These are phyloP conservation scores for Calocera cornea DNA, from an alignment of 768 basidiomycete species.

Conservation along the genomic window DNA sequence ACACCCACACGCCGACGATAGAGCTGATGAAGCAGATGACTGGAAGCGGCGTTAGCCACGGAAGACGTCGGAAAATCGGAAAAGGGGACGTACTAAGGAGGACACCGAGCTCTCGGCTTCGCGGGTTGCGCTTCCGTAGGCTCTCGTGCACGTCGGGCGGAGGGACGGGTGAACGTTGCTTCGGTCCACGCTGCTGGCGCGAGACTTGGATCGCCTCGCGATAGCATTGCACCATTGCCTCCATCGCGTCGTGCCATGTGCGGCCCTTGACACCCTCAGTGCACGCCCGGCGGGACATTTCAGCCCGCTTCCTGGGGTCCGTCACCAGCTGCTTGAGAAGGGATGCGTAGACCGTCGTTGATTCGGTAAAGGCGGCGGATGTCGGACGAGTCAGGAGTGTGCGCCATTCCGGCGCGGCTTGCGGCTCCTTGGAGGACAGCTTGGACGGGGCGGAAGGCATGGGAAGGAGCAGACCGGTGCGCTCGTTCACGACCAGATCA, in stretches of 20 bases:
- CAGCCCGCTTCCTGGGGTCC: neutral
- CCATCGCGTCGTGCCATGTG: slow-evolving; percentile 10
- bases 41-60: neutral
- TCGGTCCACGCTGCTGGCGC: neutral
- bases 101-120: neutral
- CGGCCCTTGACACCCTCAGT: neutral
- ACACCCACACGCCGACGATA: neutral
- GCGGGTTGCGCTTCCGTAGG: neutral
- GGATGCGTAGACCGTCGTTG: neutral
- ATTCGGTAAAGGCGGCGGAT: neutral
- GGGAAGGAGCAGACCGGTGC: slow-evolving; percentile 6
- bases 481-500: slow-evolving; percentile 13
- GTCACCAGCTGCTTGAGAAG: neutral
- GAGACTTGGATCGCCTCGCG: slow-evolving; percentile 7
- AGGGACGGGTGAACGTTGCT: neutral
- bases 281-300: neutral
- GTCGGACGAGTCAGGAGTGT: neutral
- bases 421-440: neutral
- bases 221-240: slow-evolving; percentile 7
- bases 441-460: neutral
- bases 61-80: neutral
- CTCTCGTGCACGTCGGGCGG: slow-evolving; percentile 2
- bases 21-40: slow-evolving; percentile 1
- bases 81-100: neutral
- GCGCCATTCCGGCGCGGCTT: neutral